A percentile compares a stretch with the other conserved stretches of the same genome.
These are phyloP conservation scores for Phialophora expanda DNA, from an alignment of 2,329 filamentous ascomycete species.

Conservation along the genomic window DNA sequence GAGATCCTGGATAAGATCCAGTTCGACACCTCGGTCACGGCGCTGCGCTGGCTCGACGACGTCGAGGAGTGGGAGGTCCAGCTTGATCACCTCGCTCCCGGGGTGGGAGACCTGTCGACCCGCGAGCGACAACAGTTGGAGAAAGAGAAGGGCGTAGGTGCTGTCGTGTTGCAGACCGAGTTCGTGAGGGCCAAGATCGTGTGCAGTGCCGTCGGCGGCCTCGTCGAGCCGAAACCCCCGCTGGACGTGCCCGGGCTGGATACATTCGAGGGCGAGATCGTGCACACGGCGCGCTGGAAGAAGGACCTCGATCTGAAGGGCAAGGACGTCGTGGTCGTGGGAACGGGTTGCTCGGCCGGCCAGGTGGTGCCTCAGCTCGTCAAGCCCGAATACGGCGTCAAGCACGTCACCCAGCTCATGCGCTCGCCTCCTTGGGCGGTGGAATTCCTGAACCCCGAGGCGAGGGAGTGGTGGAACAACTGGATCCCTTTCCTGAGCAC, in stretches of 20 bases:
- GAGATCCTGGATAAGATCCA: conserved; percentile 63
- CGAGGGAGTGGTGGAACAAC: conserved; percentile 53
- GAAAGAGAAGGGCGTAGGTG: conserved; percentile 50
- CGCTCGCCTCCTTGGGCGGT: conserved; percentile 63
- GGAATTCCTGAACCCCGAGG: conserved; percentile 46
- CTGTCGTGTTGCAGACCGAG: conserved; percentile 59
- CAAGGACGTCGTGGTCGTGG: conserved; percentile 64
- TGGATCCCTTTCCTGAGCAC: conserved; percentile 55
- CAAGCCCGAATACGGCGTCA: conserved; percentile 55
- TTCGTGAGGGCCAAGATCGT: conserved; percentile 61
- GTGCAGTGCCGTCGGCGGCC: conserved; percentile 60
- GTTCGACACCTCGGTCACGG: conserved; percentile 62
- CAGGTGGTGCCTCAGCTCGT: conserved; percentile 61
- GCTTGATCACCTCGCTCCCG: conserved; percentile 57
- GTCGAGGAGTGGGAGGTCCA: conserved; percentile 62
- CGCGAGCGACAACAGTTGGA: conserved; percentile 55
- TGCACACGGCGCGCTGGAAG: conserved; percentile 64
- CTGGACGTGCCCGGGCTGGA: conserved; percentile 58
- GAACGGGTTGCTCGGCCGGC: conserved; percentile 63
- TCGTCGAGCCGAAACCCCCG: conserved; percentile 58
- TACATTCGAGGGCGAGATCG: conserved; percentile 60
- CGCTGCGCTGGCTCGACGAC: conserved; percentile 58
- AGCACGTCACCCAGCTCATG: conserved; percentile 65
- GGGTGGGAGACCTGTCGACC: conserved; percentile 59
- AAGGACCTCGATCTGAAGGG: conserved; percentile 54